Conservation (phyloP, 2,329 filamentous ascomycete species). For the Cordyceps fumosorosea region DNA sequence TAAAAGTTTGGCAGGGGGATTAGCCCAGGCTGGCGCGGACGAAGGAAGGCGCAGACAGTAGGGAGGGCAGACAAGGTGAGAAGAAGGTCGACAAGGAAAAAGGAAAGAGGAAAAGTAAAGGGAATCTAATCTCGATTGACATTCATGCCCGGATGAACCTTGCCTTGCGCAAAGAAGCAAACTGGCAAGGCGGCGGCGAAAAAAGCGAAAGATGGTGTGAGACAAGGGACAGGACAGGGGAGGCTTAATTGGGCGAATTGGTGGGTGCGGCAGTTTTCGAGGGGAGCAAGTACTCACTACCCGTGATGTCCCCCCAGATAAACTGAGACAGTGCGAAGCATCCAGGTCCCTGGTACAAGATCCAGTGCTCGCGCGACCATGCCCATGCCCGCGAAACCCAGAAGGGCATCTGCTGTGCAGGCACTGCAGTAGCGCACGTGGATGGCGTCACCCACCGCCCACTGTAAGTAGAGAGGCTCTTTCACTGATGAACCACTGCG, state of each 20-base stretch:
- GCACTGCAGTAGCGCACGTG: not conserved
- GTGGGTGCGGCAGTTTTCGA: not conserved
- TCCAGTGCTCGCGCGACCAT: not conserved
- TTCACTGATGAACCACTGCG: not conserved
- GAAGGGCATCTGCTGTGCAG: not conserved
- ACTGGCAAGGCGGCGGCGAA: not conserved
- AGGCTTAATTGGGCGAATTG: not conserved
- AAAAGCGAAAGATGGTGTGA: no score
- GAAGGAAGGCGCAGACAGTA: no score
- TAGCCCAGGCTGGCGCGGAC: no score
- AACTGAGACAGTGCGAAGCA: not conserved
- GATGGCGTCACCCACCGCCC: not conserved
- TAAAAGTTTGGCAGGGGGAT: no score
- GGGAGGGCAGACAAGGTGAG: no score
- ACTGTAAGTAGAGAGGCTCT: not conserved
- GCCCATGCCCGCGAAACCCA: not conserved
- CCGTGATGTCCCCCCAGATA: no score
- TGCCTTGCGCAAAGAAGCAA: not conserved
- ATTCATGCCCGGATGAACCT: not conserved
- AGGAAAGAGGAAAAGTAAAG: no score
- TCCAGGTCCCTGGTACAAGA: not conserved
- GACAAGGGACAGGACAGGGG: no score
- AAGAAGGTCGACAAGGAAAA: no score
- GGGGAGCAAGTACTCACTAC: not conserved
- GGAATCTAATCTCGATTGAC: no score